These are phyloP conservation scores for Bryoerythrophyllum caledonicum DNA, from an alignment of 225 moss, liverwort and hornwort species.

Conservation along the genomic window DNA sequence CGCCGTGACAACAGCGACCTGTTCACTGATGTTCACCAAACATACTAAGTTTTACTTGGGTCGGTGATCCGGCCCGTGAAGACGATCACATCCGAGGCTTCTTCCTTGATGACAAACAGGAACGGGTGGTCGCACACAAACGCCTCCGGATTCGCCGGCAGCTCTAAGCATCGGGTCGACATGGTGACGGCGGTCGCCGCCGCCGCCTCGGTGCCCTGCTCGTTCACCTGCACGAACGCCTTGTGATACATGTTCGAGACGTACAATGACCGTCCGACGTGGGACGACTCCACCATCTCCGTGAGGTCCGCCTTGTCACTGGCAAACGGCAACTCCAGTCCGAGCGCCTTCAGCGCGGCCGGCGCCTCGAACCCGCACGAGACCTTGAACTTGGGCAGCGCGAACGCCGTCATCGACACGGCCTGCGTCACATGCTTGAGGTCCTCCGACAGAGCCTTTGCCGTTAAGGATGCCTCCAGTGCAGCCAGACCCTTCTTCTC, in stretches of 20 bases:
- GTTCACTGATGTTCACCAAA: too few relatives aligned
- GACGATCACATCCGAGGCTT: slow-evolving; percentile 53
- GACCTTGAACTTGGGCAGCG: slow-evolving; percentile 62
- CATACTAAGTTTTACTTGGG: slow-evolving; percentile 13
- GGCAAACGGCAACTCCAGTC: slow-evolving; percentile 47
- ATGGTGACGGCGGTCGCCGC: slow-evolving; percentile 36
- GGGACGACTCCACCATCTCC: slow-evolving; percentile 48
- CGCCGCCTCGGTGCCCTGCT: slow-evolving; percentile 66
- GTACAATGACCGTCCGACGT: slow-evolving; percentile 25
- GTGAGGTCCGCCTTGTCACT: slow-evolving; percentile 47
- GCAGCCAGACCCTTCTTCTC: slow-evolving; percentile 45
- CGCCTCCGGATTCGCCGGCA: slow-evolving; percentile 31
- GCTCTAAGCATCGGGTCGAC: neutral
- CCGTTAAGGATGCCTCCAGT: slow-evolving; percentile 40
- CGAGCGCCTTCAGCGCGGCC: slow-evolving; percentile 34
- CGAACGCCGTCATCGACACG: slow-evolving; percentile 29
- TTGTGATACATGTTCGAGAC: slow-evolving; percentile 64
- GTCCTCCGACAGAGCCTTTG: slow-evolving; percentile 14
- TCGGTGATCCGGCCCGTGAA: slow-evolving; percentile 67
- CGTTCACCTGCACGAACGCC: slow-evolving; percentile 65
- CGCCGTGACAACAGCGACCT: too few relatives aligned
- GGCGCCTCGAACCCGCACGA: slow-evolving; percentile 37
- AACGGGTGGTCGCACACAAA: slow-evolving; percentile 90
- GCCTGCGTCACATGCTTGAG: slow-evolving; percentile 31
- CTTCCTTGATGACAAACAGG: slow-evolving; percentile 70